Evolutionary conservation across 352 stramenopile species (phyloP).

Genomic region (Phytophthora agathidicida): DNA sequence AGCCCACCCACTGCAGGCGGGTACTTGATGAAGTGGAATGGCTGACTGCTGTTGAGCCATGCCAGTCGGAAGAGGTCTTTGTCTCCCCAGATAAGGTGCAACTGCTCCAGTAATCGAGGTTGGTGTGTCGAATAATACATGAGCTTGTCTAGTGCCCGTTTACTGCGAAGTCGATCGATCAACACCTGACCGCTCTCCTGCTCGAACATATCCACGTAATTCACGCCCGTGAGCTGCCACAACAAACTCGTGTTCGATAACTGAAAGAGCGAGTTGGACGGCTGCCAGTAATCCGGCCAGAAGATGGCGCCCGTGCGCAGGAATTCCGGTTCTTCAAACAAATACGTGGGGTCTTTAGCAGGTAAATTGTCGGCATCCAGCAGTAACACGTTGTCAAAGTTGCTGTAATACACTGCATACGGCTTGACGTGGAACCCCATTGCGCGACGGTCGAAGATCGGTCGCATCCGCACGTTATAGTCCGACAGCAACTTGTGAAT

Average conservation of each 20-base stretch:
- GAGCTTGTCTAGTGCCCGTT: slow-evolving; percentile 79
- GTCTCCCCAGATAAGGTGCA: slow-evolving; percentile 87
- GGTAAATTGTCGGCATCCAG: slow-evolving; percentile 86
- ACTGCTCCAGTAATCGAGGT: slow-evolving; percentile 66
- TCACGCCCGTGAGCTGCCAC: slow-evolving; percentile 78
- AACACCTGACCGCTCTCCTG: slow-evolving; percentile 88
- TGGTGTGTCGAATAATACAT: slow-evolving; percentile 88
- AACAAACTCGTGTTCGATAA: slow-evolving; percentile 74
- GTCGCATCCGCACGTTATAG: slow-evolving; percentile 79
- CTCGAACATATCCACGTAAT: slow-evolving; percentile 84
- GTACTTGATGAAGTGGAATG: slow-evolving; percentile 81
- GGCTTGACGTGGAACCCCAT: slow-evolving; percentile 86
- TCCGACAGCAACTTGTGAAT: slow-evolving; percentile 69
- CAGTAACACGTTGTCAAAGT: slow-evolving; percentile 85
- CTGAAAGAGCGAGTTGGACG: slow-evolving; percentile 82
- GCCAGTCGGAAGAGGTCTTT: slow-evolving; percentile 87
- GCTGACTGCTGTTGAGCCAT: slow-evolving; percentile 79
- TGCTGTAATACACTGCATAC: slow-evolving; percentile 87
- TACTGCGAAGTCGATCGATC: slow-evolving; percentile 81
- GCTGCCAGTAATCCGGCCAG: slow-evolving; percentile 88
- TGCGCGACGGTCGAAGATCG: slow-evolving; percentile 79
- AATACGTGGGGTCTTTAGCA: slow-evolving; percentile 79
- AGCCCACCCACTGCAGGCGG: slow-evolving; percentile 78
- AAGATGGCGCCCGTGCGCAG: slow-evolving; percentile 79
- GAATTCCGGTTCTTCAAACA: slow-evolving; percentile 85